Conservation (phyloP, 768 basidiomycete species). For the Tephrocybe sp. region DNA sequence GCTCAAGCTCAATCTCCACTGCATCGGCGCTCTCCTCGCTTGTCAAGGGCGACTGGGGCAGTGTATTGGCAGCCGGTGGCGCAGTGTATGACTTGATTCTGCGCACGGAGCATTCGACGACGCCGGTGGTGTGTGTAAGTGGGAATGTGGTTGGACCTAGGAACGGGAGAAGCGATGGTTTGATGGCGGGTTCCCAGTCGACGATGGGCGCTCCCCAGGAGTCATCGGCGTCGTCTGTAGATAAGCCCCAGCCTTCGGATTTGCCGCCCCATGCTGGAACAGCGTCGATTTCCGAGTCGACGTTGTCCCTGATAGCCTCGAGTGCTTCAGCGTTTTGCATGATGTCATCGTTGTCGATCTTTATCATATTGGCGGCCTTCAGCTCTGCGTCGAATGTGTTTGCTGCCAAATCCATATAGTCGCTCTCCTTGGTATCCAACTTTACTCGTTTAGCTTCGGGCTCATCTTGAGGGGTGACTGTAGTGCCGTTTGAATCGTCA, state of each 20-base stretch:
- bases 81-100: conserved; percentile 45
- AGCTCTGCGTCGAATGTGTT: conserved; percentile 37
- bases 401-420: conserved; percentile 7
- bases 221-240: neutral
- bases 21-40: conserved; percentile 25
- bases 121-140: conserved; percentile 58
- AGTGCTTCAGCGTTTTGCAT: conserved; percentile 12
- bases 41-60: conserved; percentile 22
- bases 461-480: neutral
- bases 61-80: conserved; percentile 28
- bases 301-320: conserved; percentile 12
- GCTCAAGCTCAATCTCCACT: conserved; percentile 37
- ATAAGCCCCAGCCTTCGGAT: conserved; percentile 8
- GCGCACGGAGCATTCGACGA: conserved; percentile 66
- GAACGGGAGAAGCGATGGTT: conserved; percentile 32
- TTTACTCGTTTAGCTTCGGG: conserved; percentile 16
- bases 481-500: neutral
- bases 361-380: conserved; percentile 28
- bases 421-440: conserved; percentile 14
- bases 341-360: conserved; percentile 9
- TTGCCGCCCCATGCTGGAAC: conserved; percentile 9
- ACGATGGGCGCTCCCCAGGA: conserved; percentile 8
- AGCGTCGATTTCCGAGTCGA: conserved; percentile 11
- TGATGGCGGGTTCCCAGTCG: conserved; percentile 19
- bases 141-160: conserved; percentile 59